These are phyloP conservation scores for Spathaspora jeffriesii DNA, from an alignment of 1,139 yeast species.

Conservation along the genomic window DNA sequence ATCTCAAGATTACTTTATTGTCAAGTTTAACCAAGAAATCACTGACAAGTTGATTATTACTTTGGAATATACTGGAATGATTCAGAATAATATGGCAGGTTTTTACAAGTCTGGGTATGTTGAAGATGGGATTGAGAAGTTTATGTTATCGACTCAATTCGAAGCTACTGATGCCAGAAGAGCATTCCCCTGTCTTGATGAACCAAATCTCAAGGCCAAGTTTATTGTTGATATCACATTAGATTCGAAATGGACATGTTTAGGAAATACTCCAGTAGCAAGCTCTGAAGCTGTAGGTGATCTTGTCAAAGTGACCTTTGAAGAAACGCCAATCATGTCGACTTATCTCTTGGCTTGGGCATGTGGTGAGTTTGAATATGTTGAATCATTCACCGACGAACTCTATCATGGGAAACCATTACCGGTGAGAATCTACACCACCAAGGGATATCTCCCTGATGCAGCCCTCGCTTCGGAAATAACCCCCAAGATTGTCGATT, in stretches of 20 bases:
- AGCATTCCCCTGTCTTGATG: constrained; percentile 84
- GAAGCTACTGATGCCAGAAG: constrained; percentile 87
- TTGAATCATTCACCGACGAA: constrained; percentile 48
- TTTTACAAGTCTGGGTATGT: constrained; percentile 77
- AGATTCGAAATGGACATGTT: constrained; percentile 57
- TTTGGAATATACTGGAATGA: constrained; percentile 45
- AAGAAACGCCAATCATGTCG: constrained; percentile 68
- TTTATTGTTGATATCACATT: constrained; percentile 64
- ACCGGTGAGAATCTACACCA: constrained; percentile 73
- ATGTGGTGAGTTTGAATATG: constrained; percentile 72
- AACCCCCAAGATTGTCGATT: constrained; percentile 67
- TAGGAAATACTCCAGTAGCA: constrained; percentile 71
- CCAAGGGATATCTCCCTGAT: constrained; percentile 63
- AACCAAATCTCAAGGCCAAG: constrained; percentile 75
- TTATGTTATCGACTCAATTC: constrained; percentile 79
- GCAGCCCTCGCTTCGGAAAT: constrained; percentile 67
- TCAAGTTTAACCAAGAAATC: constrained; percentile 20
- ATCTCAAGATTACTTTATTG: constrained; percentile 27
- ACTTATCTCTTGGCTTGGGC: constrained; percentile 80
- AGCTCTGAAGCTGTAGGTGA: constrained; percentile 11
- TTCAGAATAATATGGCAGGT: constrained; percentile 70
- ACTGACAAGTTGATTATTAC: constrained; percentile 22
- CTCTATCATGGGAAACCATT: constrained; percentile 52
- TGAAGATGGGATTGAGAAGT: constrained; percentile 59
- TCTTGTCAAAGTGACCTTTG: constrained; percentile 31